phyloP scores from a whole-genome alignment of 2,329 filamentous ascomycete species.

The Claviceps humidiphila region DNA sequence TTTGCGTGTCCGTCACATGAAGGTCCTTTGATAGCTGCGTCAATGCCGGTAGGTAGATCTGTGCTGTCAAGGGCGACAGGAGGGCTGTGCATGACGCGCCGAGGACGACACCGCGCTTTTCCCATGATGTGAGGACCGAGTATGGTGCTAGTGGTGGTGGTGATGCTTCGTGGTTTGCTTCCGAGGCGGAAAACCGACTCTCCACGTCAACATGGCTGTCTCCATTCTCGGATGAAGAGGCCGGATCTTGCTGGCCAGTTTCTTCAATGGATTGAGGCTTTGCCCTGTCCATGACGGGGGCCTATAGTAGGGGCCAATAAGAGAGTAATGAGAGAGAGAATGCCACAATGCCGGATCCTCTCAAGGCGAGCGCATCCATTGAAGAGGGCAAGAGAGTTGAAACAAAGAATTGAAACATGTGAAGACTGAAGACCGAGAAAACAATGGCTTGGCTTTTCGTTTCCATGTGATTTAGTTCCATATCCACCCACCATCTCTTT shows the following conservation, averaged over 20 bases:
- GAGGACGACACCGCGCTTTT: conserved; percentile 29
- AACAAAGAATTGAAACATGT: no score
- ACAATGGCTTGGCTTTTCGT: no score
- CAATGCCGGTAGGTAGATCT: conserved; percentile 43
- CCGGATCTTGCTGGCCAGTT: background rate
- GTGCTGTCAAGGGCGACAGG: conserved; percentile 32
- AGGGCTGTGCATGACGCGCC: conserved; percentile 25
- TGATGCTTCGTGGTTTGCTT: background rate
- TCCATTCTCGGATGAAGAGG: background rate
- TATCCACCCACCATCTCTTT: no score
- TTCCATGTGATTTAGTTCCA: no score
- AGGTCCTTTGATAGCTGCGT: conserved; percentile 34
- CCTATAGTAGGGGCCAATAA: no score
- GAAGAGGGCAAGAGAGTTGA: no score
- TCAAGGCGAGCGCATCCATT: no score
- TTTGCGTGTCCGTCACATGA: conserved; percentile 24
- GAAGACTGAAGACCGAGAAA: no score
- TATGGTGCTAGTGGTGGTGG: conserved; percentile 14
- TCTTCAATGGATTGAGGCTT: background rate
- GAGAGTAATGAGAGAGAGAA: no score
- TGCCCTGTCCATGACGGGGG: background rate
- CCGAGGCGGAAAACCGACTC: background rate
- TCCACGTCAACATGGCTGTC: background rate
- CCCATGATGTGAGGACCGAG: conserved; percentile 24
- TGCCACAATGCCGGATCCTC: no score